phyloP scores from a whole-genome alignment of 371 early-diverging fungal species.

The Ordospora pajunii region DNA sequence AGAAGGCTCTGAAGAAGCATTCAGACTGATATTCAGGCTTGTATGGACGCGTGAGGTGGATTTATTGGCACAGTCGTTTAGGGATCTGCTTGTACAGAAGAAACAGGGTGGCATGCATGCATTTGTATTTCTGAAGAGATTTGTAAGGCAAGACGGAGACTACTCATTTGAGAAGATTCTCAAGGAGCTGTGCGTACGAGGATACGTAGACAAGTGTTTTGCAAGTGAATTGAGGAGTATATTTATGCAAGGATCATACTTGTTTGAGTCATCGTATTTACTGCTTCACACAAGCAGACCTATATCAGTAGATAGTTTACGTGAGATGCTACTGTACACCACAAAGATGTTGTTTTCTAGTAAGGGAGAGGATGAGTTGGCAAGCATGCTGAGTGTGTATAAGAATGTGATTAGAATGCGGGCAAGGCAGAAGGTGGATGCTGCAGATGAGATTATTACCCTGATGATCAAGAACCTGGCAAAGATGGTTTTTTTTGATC shows the following conservation, averaged over 20 bases:
- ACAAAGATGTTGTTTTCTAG: slow-evolving; percentile 31
- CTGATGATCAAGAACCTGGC: slow-evolving; percentile 25
- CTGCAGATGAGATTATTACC: slow-evolving; percentile 7
- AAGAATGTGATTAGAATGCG: slow-evolving; percentile 20
- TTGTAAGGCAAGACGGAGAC: background rate
- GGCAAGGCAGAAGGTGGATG: background rate
- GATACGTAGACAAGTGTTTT: slow-evolving; percentile 2
- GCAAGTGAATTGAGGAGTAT: background rate
- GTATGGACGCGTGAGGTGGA: slow-evolving; percentile 35
- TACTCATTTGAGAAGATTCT: slow-evolving; percentile 16
- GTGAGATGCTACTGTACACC: background rate
- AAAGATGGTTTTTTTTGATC: slow-evolving; percentile 51
- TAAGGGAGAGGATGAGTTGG: slow-evolving; percentile 6
- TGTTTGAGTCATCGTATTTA: slow-evolving; percentile 12
- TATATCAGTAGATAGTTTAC: slow-evolving; percentile 12
- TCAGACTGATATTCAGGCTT: slow-evolving; percentile 24
- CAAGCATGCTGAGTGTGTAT: slow-evolving; percentile 24
- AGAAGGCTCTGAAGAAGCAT: slow-evolving; percentile 20
- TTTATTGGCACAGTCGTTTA: slow-evolving; percentile 12
- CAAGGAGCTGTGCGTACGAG: background rate
- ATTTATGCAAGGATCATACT: background rate
- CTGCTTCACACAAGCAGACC: background rate
- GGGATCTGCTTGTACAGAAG: slow-evolving; percentile 8
- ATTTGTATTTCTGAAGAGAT: slow-evolving; percentile 18
- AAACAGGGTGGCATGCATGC: background rate